Percentiles rank a stretch among this genome's conserved stretches.
Conservation (phyloP, 257 asterid species). For the Ophiorrhiza pumila region DNA sequence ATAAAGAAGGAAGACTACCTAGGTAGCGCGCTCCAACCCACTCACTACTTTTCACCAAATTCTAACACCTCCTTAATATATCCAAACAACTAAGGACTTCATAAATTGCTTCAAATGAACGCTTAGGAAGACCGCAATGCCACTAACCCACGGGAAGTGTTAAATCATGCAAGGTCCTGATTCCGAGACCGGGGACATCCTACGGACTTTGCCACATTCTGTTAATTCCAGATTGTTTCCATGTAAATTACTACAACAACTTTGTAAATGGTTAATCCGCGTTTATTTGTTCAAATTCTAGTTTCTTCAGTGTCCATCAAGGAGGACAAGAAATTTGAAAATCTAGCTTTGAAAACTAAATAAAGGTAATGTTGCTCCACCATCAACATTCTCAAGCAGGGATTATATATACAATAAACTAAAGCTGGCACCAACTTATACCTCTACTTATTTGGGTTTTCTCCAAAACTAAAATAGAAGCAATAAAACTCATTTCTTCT, state of each 20-base stretch:
- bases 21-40: neutral
- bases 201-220: neutral
- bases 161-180: neutral
- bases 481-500: neutral
- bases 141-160: neutral
- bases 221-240: neutral
- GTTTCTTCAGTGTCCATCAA: neutral
- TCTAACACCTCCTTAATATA: neutral
- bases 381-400: no score
- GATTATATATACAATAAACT: neutral
- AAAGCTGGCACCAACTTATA: neutral
- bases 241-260: neutral
- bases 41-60: neutral
- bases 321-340: neutral
- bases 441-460: neutral
- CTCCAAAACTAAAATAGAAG: neutral
- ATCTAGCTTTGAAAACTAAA: neutral
- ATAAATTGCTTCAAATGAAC: neutral
- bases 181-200: neutral
- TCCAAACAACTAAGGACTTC: neutral
- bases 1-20: neutral
- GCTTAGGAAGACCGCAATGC: neutral
- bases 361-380: no score
- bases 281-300: neutral
- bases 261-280: neutral